Evolutionary conservation across 2,329 filamentous ascomycete species (phyloP).

Genomic region (Gyromitra esculenta): DNA sequence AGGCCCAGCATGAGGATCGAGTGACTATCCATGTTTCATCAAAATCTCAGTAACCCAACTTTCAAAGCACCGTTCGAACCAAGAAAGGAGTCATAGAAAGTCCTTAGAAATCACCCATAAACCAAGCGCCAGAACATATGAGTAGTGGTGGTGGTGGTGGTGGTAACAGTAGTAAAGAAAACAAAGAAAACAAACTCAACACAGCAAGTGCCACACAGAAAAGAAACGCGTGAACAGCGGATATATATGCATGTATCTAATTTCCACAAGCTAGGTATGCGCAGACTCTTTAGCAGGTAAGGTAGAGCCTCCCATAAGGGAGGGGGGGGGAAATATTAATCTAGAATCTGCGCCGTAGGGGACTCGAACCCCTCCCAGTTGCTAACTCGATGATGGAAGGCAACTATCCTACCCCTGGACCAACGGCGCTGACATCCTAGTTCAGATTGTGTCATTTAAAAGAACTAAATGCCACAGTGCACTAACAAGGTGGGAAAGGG

Average conservation of each 20-base stretch:
- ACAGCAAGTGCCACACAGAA: too few species aligned
- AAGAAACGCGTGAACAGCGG: too few species aligned
- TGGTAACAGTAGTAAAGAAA: too few species aligned
- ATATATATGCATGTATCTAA: too few species aligned
- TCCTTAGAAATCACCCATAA: background rate
- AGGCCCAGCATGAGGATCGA: background rate
- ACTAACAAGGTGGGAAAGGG: background rate
- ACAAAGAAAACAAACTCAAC: too few species aligned
- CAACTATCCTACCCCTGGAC: constrained; percentile 50
- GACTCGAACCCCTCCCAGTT: constrained; percentile 51
- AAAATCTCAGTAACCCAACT: background rate
- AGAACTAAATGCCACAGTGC: background rate
- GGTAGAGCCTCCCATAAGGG: background rate
- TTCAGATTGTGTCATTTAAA: background rate
- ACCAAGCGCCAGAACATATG: too few species aligned
- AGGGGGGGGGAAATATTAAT: background rate
- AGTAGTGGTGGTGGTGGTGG: too few species aligned
- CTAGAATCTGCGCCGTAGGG: constrained; percentile 34
- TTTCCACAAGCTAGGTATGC: too few species aligned
- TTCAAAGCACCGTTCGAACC: background rate
- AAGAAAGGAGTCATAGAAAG: background rate
- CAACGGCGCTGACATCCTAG: constrained; percentile 36
- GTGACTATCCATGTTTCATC: background rate
- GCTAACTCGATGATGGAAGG: constrained; percentile 44
- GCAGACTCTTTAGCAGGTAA: background rate